Percentiles rank a stretch among this genome's conserved stretches.
phyloP scores from a whole-genome alignment of 192 early-diverging fungal genomes.

The Podila epigama region DNA sequence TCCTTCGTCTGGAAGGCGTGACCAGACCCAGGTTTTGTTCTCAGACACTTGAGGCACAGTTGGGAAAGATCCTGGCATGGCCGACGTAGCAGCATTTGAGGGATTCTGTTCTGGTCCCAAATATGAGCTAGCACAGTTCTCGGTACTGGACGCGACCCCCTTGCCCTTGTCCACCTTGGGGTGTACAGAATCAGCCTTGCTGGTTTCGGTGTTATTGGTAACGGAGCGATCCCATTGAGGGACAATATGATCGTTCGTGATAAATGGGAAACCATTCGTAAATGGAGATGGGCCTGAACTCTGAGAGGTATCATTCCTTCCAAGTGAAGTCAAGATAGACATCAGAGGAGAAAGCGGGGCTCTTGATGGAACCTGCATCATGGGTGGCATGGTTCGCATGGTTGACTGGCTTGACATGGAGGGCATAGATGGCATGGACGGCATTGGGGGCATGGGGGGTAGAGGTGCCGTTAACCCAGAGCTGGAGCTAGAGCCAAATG shows the following conservation, averaged over 20 bases:
- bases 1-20: constrained; percentile 35
- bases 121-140: background rate
- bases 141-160: background rate
- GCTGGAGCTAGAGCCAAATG: background rate
- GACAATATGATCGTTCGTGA: background rate
- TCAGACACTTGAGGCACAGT: constrained; percentile 9
- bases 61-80: constrained; percentile 47
- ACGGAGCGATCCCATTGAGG: constrained; percentile 12
- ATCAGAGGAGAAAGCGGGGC: background rate
- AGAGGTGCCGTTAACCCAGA: background rate
- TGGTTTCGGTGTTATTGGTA: constrained; percentile 18
- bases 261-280: constrained; percentile 22
- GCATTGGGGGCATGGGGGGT: constrained; percentile 33
- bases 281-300: constrained; percentile 33
- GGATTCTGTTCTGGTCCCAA: too few relatives aligned
- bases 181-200: background rate
- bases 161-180: constrained; percentile 9
- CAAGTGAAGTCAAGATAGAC: background rate
- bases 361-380: background rate
- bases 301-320: constrained; percentile 21
- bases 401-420: background rate
- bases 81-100: constrained; percentile 1
- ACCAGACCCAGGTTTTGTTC: constrained; percentile 24
- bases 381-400: constrained; percentile 24
- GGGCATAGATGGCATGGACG: constrained; percentile 11